Evolutionary conservation across 257 asterid species (phyloP).

Genomic region (Anisodus tanguticus): DNA sequence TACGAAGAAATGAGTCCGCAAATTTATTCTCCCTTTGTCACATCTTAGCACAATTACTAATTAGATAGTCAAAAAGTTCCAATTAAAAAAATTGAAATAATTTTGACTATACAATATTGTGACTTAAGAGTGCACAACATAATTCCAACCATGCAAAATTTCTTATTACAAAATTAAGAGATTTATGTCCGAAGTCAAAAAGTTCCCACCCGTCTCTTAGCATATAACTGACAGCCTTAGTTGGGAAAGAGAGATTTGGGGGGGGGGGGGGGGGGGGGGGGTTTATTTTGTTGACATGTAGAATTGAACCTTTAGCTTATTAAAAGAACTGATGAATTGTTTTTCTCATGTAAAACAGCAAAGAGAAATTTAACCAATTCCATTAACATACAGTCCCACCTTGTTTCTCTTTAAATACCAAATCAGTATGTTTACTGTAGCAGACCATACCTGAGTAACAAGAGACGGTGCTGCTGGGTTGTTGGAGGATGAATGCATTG

Average conservation of each 20-base stretch:
- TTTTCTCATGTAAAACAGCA: neutral
- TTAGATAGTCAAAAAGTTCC: neutral
- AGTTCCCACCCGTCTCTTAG: neutral
- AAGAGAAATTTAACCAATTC: neutral
- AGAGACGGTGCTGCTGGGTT: slow-evolving; percentile 72
- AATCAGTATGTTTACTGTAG: neutral
- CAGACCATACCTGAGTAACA: slow-evolving; percentile 71
- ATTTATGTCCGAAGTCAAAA: neutral
- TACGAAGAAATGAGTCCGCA: slow-evolving; percentile 1
- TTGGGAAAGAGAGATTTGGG: neutral
- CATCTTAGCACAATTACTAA: neutral
- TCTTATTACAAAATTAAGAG: neutral
- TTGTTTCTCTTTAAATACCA: neutral
- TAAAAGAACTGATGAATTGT: neutral
- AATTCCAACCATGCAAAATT: slow-evolving; percentile 11
- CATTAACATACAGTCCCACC: neutral
- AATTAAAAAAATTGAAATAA: neutral
- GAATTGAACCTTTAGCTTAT: neutral
- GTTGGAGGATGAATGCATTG: slow-evolving; percentile 63
- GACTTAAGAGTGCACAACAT: neutral
- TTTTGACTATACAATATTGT: neutral
- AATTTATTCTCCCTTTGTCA: neutral
- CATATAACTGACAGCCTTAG: neutral
- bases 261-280: neutral
- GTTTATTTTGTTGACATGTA: neutral